Base-by-base conservation (phyloP, 2,329 filamentous ascomycete species). In the Nemania serpens region DNA sequence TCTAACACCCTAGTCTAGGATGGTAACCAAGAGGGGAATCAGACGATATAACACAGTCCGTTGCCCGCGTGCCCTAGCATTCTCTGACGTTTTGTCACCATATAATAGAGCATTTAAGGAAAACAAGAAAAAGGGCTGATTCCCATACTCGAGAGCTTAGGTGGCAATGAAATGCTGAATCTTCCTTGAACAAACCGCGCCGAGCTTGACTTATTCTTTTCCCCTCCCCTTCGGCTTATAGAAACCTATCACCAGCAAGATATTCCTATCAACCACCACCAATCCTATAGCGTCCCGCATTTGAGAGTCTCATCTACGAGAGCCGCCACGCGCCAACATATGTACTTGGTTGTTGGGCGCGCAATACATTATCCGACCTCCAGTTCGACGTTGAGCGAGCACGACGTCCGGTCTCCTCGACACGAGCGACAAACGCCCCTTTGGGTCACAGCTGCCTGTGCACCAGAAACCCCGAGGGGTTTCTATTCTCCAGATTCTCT, bases 401-500 rank as follows among this genome's bases (percentile, higher is more conserved):
- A 71, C 65, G 67, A 74, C 72, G 64, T 67, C 68, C 66, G 63
- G 66, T 68, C 70, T 70, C 59, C 65, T 70, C 66, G 68, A 70
- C 68, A 67, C 71, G 68, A 72, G 71, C 70, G 66, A 69, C 62
- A 69, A 65, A 62, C 67, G 63, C 64, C 70, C 66, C 68, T 61
- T 68, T 66, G 69, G 67, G 58, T 68, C 69, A 58, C 69, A 69
- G 63, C 66, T 69, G 59, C 70, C 68, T 68, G 70, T 74, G 75
- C 74, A 75, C 73, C 69, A 70, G 75, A 76, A 81, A 82, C 82
- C 83, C 81, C 76, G 74, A 76, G 81, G 81, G 83, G 82, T 81
- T 77, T 77, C 76, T 70, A 74, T 75, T 72, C 73, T 77, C 75
- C 81, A 79, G 80, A 84, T 84, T 82, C 78, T 84, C 77, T 82